A percentile compares a stretch with the other conserved stretches of the same genome.
Evolutionary conservation across 306 rosid genomes (phyloP).

Genomic region (Cucurbita pepo): DNA sequence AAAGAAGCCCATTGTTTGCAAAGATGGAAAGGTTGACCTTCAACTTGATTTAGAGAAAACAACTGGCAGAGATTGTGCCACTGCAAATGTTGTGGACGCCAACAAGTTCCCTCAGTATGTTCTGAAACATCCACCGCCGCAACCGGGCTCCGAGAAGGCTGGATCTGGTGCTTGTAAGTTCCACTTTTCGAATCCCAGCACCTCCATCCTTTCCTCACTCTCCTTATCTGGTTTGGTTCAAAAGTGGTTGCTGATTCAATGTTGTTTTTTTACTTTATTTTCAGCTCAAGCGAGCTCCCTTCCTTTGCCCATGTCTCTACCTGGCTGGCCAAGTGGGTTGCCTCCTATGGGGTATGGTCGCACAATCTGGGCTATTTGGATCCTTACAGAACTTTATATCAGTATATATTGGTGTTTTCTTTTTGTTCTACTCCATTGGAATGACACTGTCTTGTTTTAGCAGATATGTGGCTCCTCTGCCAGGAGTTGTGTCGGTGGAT

Average conservation of each 20-base stretch:
- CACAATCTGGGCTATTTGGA: background rate
- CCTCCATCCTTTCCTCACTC: background rate
- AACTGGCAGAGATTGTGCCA: conserved; percentile 33
- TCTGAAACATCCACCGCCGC: conserved; percentile 20
- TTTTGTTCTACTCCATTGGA: conserved; percentile 8
- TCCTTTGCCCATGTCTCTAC: conserved; percentile 60
- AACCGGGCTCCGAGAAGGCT: conserved; percentile 30
- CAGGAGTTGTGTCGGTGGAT: conserved; percentile 82
- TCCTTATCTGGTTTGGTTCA: background rate
- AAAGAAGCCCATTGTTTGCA: conserved; percentile 16
- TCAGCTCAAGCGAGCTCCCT: conserved; percentile 53
- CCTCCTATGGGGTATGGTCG: conserved; percentile 77
- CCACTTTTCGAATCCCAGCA: background rate
- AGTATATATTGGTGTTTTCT: background rate
- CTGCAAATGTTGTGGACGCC: conserved; percentile 15
- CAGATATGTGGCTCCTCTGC: conserved; percentile 91
- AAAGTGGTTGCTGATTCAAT: conserved; percentile 1
- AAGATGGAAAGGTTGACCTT: conserved; percentile 43
- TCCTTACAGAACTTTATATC: background rate
- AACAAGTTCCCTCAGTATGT: conserved; percentile 32
- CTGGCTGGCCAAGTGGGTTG: conserved; percentile 81
- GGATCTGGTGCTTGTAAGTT: conserved; percentile 40
- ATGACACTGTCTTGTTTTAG: conserved; percentile 24
- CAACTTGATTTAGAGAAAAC: conserved; percentile 64
- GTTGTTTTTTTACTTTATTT: background rate